Evolutionary conservation across 371 early-diverging fungal species (phyloP), one percentile per base, ranked within the genome.

Genomic region (Syncephalastrum monosporum): DNA sequence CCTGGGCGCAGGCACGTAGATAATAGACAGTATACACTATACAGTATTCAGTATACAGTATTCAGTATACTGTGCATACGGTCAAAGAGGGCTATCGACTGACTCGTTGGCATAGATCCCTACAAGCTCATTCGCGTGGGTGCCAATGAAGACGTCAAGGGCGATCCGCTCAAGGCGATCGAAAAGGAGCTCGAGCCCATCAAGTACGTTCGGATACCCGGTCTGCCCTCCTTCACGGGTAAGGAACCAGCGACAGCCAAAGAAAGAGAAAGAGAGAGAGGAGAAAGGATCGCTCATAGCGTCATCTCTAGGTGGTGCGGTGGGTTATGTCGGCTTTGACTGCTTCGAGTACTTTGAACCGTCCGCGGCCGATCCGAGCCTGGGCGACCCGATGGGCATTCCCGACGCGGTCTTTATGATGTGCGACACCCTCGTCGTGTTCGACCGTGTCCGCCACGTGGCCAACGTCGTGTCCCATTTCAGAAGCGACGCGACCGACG

Each of bases 311-410:
- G 94, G 97, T 65, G 98, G 98, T 33, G 98, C 97, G 16, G 90
- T 98, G 42, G 98, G 98, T 14, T 98, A 94, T 71, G 89, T 98
- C 51, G 82, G 92, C 16, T 98, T 94, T 76, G 98, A 98, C 71
- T 97, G 97, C 61, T 90, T 94, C 33, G 88, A 93, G 64, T 91
- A 94, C 65, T 98, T 98, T 84, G 98, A 98, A 74, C 96, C 97
- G 3, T 83, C 86, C 44, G 72, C 82, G 47, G 82, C 86, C 45
- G 87, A 90, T 10, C 29, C 29, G 29, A 29, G 6, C 4, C 64
- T 97, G 42, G 69, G 77, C 29, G 97, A 98, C 62, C 86, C 93
- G 8, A 64, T 96, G 13, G 89, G 81, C n/a, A 76, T 98, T 25
- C 97, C 98, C 10, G 98, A 98, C 48, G 86, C 93, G 41, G 77